Evolutionary conservation across 306 rosid genomes (phyloP), one percentile per base, ranked within the genome.

Genomic region (Trichosanthes truncata): DNA sequence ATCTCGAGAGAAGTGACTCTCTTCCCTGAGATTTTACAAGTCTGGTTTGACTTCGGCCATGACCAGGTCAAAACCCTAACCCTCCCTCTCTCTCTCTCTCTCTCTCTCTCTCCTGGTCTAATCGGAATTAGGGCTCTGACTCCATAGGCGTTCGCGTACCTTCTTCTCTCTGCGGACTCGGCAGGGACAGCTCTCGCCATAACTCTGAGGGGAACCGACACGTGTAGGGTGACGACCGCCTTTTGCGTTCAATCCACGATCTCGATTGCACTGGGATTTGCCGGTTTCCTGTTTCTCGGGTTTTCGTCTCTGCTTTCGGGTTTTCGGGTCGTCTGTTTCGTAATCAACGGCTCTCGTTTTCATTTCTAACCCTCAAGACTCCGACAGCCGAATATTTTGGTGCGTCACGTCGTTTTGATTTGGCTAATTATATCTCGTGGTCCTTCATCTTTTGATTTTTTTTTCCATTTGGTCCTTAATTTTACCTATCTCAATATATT

Each of bases 1-100:
- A 90, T 95, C 55, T 93, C 97, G 1, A 85, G 97, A 89, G 97
- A 91, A 21, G 83, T 74, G 17, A 91, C 99, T 1, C 81, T 95
- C n/a, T 91, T 95, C 56, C 94, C 93, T 11, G 99, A 95, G 85
- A 82, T 87, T 26, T 55, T 95, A 29, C 99, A 95, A 67, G 95
- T 95, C 74, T 95, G 99, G 97, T 95, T 95, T 89, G 99, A 95
- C 80, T 95, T 95, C 83, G 93, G 97, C 82, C 99, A 93, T 69
- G 99, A 95, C 88, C 99, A 95, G 97, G 99, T 95, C 29, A 36
- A 78, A 77, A 86, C 60, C 80, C 80, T 23, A 72, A 41, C 9
- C 52, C 31, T 17, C 6, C 6, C n/a, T 15, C 14, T n/a, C 4
- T 23, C 43, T 11, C 20, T 18, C 56, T 65, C 43, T 63, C 9